A percentile compares a stretch with the other conserved stretches of the same genome.
Conservation (phyloP, 345 rosid species). For the Eucalyptus virginea region DNA sequence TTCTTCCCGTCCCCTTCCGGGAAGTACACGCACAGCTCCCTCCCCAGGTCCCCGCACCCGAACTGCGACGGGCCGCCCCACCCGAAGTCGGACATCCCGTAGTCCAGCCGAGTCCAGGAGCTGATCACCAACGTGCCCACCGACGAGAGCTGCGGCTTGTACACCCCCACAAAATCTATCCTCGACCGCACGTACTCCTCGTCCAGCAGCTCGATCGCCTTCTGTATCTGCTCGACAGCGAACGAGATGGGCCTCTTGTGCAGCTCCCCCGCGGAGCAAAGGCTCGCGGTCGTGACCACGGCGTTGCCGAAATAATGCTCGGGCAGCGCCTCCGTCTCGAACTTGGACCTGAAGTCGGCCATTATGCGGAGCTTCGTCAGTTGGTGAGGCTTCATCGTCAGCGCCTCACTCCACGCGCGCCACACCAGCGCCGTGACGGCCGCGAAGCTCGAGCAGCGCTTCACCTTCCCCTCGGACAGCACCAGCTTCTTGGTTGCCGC, state of each 20-base stretch:
- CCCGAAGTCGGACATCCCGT: slow-evolving; percentile 1
- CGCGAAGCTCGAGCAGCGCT: not conserved
- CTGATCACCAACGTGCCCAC: slow-evolving; percentile 2
- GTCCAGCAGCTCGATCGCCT: not conserved
- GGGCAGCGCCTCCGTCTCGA: not conserved
- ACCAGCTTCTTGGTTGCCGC: not conserved
- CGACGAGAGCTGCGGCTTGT: not conserved
- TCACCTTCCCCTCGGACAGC: not conserved
- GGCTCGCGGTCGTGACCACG: not conserved
- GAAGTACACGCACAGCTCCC: slow-evolving; percentile 1
- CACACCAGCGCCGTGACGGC: not conserved
- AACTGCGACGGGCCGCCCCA: slow-evolving; percentile 11
- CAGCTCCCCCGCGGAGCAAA: not conserved
- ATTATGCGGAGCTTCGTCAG: not conserved
- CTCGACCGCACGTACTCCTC: slow-evolving; percentile 1
- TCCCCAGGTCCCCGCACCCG: not conserved
- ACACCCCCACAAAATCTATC: not conserved
- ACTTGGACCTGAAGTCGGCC: not conserved
- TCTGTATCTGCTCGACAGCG: not conserved
- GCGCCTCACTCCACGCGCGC: not conserved
- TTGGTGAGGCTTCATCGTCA: not conserved
- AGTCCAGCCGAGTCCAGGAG: slow-evolving; percentile 3
- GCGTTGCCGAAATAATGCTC: not conserved
- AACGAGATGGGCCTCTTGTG: not conserved
- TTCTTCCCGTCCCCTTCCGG: not conserved